A percentile compares a stretch with the other conserved stretches of the same genome.
Conservation (phyloP, 208 protist species). For the Leishmania braziliensis region DNA sequence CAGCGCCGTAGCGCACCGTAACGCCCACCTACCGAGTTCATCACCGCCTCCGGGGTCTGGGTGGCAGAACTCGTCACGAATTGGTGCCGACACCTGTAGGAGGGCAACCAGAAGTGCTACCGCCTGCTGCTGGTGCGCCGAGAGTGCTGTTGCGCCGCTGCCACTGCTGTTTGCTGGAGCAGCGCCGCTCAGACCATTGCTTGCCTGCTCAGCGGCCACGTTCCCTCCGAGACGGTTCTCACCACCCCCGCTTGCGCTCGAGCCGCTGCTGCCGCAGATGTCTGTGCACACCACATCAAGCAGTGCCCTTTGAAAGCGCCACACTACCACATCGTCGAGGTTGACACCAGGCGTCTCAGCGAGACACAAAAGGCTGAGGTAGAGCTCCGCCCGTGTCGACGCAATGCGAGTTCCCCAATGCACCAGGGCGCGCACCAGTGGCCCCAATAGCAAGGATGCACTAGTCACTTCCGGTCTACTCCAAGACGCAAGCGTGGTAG, state of each 20-base stretch:
- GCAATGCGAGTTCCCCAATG: conserved; percentile 56
- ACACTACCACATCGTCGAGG: conserved; percentile 69
- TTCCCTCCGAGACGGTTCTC: neutral
- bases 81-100: conserved; percentile 56
- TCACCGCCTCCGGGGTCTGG: conserved; percentile 21
- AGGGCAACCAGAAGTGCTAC: conserved; percentile 64
- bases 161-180: neutral
- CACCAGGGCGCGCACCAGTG: conserved; percentile 59
- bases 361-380: conserved; percentile 57
- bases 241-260: neutral
- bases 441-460: conserved; percentile 37
- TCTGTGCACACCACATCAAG: conserved; percentile 67
- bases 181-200: neutral
- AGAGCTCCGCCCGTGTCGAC: conserved; percentile 54
- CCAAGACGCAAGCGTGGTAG: neutral
- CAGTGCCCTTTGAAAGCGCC: conserved; percentile 59
- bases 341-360: conserved; percentile 57
- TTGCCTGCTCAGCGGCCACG: neutral
- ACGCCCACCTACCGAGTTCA: conserved; percentile 35
- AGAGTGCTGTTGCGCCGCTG: neutral
- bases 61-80: conserved; percentile 74
- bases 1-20: conserved; percentile 52
- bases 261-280: conserved; percentile 24
- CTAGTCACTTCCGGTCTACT: neutral
- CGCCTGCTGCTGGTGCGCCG: conserved; percentile 31